Evolutionary conservation across 768 basidiomycete genomes (phyloP), one percentile per base, ranked within the genome.

Genomic region (Dacryopinax spathularia): DNA sequence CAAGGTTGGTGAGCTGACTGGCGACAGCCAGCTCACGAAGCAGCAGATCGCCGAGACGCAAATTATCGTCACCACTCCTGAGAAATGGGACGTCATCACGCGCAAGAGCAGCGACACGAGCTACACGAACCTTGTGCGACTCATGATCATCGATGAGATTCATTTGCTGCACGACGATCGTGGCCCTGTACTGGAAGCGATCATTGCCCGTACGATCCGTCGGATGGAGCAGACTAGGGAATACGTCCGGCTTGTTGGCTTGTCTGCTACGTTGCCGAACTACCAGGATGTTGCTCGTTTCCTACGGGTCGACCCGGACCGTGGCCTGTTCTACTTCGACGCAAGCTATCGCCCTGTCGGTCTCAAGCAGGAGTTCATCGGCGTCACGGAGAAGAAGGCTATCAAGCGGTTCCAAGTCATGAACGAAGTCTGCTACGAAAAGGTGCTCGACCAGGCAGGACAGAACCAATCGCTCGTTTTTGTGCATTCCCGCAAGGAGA

Each of bases 81-180:
- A 99, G 77, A 98, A 99, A 73, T 99, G 92, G 91, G 95, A 99
- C 69, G 96, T 99, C 70, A 95, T 99, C 72, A 98, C 95, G 4
- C 87, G 96, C 69, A 99, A 99, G 78, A 89, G 86, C 68, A 95
- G 94, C 0, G 96, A 98, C 69, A 93, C 91, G 20, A 89, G 87
- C 66, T 98, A 98, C 74, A 97, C 93, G 56, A 97, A 96, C 72
- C 85, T 98, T 61, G 95, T 97, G 16, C 84, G 92, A 5, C 84
- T 99, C 65, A 84, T 98, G 75, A 98, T 98, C 72, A 90, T 99
- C 67, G 95, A 99, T 72, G 96, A 99, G 71, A 99, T 99, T 69
- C 96, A 98, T 71, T 76, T 99, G 16, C 78, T 99, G 16, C 96
- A 98, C 72, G 96, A 99, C 70, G 95, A 98, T 70, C 94, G 95